A percentile compares a stretch with the other conserved stretches of the same genome.
phyloP scores from a whole-genome alignment of 768 basidiomycete species.

The Naganishia onofrii region DNA sequence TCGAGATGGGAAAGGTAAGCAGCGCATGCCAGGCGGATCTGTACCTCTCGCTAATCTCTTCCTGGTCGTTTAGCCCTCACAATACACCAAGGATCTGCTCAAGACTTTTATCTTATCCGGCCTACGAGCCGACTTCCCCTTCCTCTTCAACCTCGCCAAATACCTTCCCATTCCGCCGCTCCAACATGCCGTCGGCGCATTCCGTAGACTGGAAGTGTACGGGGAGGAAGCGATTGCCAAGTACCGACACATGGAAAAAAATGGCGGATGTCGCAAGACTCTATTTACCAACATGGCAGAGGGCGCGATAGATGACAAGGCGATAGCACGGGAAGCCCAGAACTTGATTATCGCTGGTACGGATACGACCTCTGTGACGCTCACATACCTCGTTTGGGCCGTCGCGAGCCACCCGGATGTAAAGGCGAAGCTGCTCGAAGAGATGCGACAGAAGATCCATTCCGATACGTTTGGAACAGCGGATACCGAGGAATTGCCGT shows the following conservation, averaged over 20 bases:
- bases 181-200: slow-evolving; percentile 3
- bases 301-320: slow-evolving; percentile 6
- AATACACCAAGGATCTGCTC: slow-evolving; percentile 15
- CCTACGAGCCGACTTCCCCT: background rate
- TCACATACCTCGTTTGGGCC: slow-evolving; percentile 17
- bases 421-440: background rate
- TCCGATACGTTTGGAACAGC: background rate
- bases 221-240: slow-evolving; percentile 4
- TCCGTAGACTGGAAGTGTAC: slow-evolving; percentile 4
- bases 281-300: slow-evolving; percentile 19
- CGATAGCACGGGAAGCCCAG: slow-evolving; percentile 6
- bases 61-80: slow-evolving; percentile 3
- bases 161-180: slow-evolving; percentile 9
- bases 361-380: slow-evolving; percentile 12
- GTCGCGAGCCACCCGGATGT: background rate
- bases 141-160: slow-evolving; percentile 17
- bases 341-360: slow-evolving; percentile 14
- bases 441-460: background rate
- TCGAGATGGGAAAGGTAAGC: slow-evolving; percentile 4
- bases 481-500: slow-evolving; percentile 11
- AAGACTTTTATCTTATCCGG: slow-evolving; percentile 14
- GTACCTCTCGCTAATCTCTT: too few species aligned
- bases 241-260: slow-evolving; percentile 14
- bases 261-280: slow-evolving; percentile 8
- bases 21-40: too few species aligned